Conservation (phyloP, 2,329 filamentous ascomycete genomes). For the Trichoderma koningiopsis region DNA sequence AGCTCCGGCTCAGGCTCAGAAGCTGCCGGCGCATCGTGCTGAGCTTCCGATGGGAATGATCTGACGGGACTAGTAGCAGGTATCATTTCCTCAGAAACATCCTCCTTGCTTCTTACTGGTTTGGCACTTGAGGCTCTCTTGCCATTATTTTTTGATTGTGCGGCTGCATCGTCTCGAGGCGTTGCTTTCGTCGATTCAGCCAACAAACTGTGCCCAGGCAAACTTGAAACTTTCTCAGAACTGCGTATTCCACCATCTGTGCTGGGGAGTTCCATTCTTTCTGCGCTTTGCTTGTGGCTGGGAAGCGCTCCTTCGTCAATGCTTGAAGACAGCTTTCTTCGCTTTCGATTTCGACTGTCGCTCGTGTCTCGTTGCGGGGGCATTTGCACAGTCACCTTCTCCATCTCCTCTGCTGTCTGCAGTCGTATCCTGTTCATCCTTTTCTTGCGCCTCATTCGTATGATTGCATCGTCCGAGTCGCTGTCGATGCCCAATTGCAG, state of each 20-base stretch:
- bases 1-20: slow-evolving; percentile 43
- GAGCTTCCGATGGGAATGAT: slow-evolving; percentile 34
- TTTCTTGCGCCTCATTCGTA: slow-evolving; percentile 40
- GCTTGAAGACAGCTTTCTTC: slow-evolving; percentile 28
- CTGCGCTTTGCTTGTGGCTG: background rate
- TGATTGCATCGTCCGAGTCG: slow-evolving; percentile 41
- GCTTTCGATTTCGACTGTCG: slow-evolving; percentile 36
- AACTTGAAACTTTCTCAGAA: slow-evolving; percentile 32
- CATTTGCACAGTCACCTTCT: slow-evolving; percentile 43
- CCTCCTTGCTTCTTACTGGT: slow-evolving; percentile 28
- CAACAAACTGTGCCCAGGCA: slow-evolving; percentile 33
- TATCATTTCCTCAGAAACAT: slow-evolving; percentile 41
- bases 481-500: slow-evolving; percentile 36
- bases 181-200: slow-evolving; percentile 41
- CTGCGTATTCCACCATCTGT: slow-evolving; percentile 28
- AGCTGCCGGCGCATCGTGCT: slow-evolving; percentile 28
- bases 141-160: slow-evolving; percentile 25
- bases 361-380: slow-evolving; percentile 29
- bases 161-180: slow-evolving; percentile 31
- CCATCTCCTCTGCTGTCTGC: slow-evolving; percentile 45
- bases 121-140: slow-evolving; percentile 14
- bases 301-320: background rate
- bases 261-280: background rate
- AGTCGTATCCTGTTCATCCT: slow-evolving; percentile 44
- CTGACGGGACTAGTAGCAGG: slow-evolving; percentile 44